A percentile compares a stretch with the other conserved stretches of the same genome.
Conservation (phyloP, 805 yeast species). For the Metschnikowia gelsemii region DNA sequence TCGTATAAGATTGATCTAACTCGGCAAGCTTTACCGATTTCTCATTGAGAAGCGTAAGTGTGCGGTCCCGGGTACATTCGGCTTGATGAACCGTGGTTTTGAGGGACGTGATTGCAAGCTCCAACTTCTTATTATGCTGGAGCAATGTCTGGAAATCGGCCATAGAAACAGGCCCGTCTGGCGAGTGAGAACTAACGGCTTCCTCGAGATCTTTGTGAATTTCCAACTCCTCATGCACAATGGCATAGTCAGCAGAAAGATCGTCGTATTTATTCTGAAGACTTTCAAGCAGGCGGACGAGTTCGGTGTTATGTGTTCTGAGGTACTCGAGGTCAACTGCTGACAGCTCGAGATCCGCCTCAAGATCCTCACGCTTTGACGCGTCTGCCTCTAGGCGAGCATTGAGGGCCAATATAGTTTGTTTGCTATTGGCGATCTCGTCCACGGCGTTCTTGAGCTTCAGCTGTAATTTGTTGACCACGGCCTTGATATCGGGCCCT, state of each 20-base stretch:
- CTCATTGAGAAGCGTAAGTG: constrained; percentile 18
- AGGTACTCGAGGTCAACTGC: constrained; percentile 47
- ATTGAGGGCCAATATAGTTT: constrained; percentile 20
- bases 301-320: constrained; percentile 30
- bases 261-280: constrained; percentile 31
- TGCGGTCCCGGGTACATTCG: constrained; percentile 28
- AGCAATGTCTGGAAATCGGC: constrained; percentile 26
- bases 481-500: constrained; percentile 18
- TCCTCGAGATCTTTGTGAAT: constrained; percentile 37
- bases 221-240: constrained; percentile 37
- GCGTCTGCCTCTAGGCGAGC: constrained; percentile 10
- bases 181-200: constrained; percentile 26
- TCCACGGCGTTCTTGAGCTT: constrained; percentile 40
- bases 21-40: neutral
- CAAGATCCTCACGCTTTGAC: constrained; percentile 14
- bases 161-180: constrained; percentile 14
- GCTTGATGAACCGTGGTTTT: constrained; percentile 24
- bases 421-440: constrained; percentile 25
- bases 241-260: constrained; percentile 30
- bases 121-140: constrained; percentile 39
- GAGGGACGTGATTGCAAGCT: constrained; percentile 39
- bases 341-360: constrained; percentile 29
- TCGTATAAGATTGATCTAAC: constrained; percentile 4
- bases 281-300: constrained; percentile 26
- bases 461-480: constrained; percentile 45